Base-by-base conservation (phyloP, 2,329 filamentous ascomycete genomes). In the Cordyceps fumosorosea region DNA sequence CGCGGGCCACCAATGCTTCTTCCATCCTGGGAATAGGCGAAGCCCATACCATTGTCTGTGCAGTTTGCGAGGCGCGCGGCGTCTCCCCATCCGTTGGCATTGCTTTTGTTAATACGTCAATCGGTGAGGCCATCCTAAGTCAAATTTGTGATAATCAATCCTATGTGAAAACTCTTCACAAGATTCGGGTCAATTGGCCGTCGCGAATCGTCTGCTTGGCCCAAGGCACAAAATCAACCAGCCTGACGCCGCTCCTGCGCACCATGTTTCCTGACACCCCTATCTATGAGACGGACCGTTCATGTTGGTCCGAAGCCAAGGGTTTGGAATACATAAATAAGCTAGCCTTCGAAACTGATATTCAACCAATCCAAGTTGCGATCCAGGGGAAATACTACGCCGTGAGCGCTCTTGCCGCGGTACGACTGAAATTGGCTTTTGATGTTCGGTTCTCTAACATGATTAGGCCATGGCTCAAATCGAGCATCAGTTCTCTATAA, bases 121-220 rank as follows among this genome's bases (percentile, higher is more conserved):
- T 90, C 2, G 90, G 89, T 45, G 91, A 96, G 74, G 90, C 86
- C 18, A 85, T 92, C 32, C 81, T 98, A 45, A 96, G 91, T 70
- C 91, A 97, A 70, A 93, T 98, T 66, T 92, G 89, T 70, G 93
- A 98, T 73, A 96, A 88, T 62, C 92, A 96, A 72, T 96, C 92
- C 40, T 98, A 96, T 71, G 87, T 92, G 62, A 88, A 88, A 70
- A 96, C 92, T 0, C 80, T 96, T 34, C 90, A 96, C 74, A 96
- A 97, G 72, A 81, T 98, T 40, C 84, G 85, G 58, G 86, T 96
- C 26, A 89, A 91, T 67, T 84, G 89, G 26, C 93, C 93, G 0
- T 89, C 88, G 2, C 86, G 88, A 65, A 89, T 97, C 56, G 77
- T 98, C 1, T 87, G 96, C 67, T 86, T 91, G 69, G 83, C 84